phyloP scores from a whole-genome alignment of 2,329 filamentous ascomycete genomes.

The Nemania bipapillata region DNA sequence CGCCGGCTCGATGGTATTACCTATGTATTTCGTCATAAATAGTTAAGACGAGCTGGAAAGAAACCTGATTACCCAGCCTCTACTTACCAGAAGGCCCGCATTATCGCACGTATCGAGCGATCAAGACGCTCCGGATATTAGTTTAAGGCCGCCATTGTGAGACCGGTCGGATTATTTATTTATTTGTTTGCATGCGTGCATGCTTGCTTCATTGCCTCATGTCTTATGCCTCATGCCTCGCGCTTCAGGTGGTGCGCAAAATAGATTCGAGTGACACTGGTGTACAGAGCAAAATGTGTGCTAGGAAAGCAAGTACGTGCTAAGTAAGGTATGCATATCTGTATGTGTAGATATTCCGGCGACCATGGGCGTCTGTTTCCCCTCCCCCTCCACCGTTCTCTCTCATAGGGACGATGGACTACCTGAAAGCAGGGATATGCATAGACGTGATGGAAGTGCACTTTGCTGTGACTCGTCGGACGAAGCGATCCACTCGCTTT shows the following conservation, averaged over 20 bases:
- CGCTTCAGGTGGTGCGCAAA: too few species aligned
- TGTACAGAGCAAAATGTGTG: neutral
- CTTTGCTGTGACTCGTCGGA: constrained; percentile 54
- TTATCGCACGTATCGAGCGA: neutral
- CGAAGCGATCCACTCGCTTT: constrained; percentile 59
- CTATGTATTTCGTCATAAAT: neutral
- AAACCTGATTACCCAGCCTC: neutral
- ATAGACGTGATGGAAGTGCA: constrained; percentile 38
- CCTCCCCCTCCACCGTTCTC: constrained; percentile 14
- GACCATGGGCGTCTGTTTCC: neutral
- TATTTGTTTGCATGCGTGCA: neutral
- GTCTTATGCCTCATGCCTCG: too few species aligned
- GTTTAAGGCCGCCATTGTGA: neutral
- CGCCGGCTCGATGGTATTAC: neutral
- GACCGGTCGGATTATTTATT: neutral
- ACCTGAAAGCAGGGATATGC: constrained; percentile 18
- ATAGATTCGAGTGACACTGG: too few species aligned
- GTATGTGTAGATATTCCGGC: neutral
- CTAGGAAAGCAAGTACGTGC: too few species aligned
- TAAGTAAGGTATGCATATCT: neutral
- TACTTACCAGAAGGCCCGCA: neutral
- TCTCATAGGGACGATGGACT: too few species aligned
- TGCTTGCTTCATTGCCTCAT: too few species aligned
- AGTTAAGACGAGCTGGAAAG: neutral
- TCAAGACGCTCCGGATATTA: neutral